Conservation (phyloP, 208 protist species). For the Wallacemonas sp. region DNA sequence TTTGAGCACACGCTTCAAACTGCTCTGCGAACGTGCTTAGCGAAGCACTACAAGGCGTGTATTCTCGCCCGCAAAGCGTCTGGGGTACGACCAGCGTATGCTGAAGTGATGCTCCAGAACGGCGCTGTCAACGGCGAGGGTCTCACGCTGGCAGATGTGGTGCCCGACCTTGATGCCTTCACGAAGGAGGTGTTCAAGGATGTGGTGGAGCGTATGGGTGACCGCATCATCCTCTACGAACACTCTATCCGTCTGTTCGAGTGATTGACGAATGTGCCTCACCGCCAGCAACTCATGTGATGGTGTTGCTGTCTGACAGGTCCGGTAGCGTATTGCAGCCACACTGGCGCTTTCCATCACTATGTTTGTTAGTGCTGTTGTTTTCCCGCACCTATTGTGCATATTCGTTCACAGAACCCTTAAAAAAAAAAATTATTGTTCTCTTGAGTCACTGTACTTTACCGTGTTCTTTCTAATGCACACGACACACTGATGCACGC, state of each 20-base stretch:
- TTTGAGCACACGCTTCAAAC: constrained; percentile 56
- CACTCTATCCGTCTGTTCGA: constrained; percentile 21
- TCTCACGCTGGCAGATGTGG: constrained; percentile 29
- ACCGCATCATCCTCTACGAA: constrained; percentile 42
- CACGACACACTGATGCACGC: too few relatives aligned
- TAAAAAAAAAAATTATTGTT: too few relatives aligned
- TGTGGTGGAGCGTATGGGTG: constrained; percentile 26
- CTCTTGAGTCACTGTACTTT: too few relatives aligned
- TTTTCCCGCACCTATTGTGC: too few relatives aligned
- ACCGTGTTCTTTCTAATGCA: too few relatives aligned
- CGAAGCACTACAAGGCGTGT: constrained; percentile 28
- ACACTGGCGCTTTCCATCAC: too few relatives aligned
- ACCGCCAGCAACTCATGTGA: too few relatives aligned
- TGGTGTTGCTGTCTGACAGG: too few relatives aligned
- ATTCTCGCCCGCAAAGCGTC: constrained; percentile 32
- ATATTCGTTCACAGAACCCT: too few relatives aligned
- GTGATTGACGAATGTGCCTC: background rate
- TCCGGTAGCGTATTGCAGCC: too few relatives aligned
- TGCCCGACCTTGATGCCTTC: constrained; percentile 35
- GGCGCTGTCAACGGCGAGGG: constrained; percentile 42
- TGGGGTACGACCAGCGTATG: constrained; percentile 27
- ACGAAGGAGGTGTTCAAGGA: constrained; percentile 35
- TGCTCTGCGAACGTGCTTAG: constrained; percentile 35
- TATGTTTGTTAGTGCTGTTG: too few relatives aligned
- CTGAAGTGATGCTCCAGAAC: constrained; percentile 61